Evolutionary conservation across 1,139 yeast species (phyloP), one percentile per base, ranked within the genome.

Genomic region (Scheffersomyces stambukii): DNA sequence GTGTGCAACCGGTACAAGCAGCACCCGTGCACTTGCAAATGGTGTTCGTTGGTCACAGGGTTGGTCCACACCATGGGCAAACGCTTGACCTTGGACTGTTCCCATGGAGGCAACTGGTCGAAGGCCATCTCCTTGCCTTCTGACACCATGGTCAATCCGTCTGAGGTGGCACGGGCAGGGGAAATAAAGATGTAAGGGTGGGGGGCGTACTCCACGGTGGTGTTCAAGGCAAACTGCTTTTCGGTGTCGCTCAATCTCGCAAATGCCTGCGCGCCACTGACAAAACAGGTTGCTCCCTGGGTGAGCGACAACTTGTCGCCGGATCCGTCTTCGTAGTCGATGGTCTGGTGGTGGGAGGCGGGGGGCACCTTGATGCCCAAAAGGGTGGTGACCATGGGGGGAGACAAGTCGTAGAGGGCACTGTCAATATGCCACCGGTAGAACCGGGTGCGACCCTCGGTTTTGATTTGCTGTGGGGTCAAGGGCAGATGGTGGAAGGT

Each of bases 401-500:
- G 95, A 6, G 89, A 76, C 45, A 84, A 68, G 19, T 76, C 95
- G 47, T 85, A 85, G 28, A 85, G 70, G 5, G 95, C 95, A 25
- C 91, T 81, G 57, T 85, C 95, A 43, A 85, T 83, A 58, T 85
- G 95, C 95, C 95, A 85, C 60, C 95, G 75, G 70, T 84, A 85
- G 54, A 80, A 85, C 42, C 93, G 70, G 2, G 95, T 85, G 53
- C 71, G 70, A 32, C 78, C 75, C 17, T 72, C 63, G 3, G 70
- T 69, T 31, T 62, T 64, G 44, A 81, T 75, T 39, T 82, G 77
- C 18, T 72, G 71, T 16, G 71, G 69, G n/a, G 77, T 63, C 39
- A 85, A 68, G 1, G 78, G 70, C 12, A 68, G 60, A 42, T 78
- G 78, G 59, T 85, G 95, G 71, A 85, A 85, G 2, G 78, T 70